Percentiles rank a stretch among this genome's conserved stretches.
Conservation (phyloP, 306 rosid genomes). For the Pyrus bretschneideri region DNA sequence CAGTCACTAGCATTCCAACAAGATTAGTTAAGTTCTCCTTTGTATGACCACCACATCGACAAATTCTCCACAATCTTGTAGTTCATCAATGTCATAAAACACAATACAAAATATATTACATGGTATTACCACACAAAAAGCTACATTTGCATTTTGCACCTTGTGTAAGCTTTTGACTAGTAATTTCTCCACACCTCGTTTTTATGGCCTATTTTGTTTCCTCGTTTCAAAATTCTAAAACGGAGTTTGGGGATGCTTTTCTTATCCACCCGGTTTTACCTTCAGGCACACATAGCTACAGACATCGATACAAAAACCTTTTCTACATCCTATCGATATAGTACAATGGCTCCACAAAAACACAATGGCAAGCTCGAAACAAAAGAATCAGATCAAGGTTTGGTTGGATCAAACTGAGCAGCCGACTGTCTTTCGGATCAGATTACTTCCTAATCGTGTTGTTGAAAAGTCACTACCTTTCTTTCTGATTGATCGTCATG, state of each 20-base stretch:
- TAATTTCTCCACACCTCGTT: too few species aligned
- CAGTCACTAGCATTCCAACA: too few species aligned
- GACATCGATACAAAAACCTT: slow-evolving; percentile 14
- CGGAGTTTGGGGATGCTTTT: background rate
- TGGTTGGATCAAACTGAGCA: background rate
- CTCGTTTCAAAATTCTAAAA: slow-evolving; percentile 1
- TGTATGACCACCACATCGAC: too few species aligned
- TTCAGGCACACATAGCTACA: background rate
- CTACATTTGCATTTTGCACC: too few species aligned
- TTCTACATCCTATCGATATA: slow-evolving; percentile 10
- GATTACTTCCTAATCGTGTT: background rate
- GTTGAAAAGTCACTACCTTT: background rate
- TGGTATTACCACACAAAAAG: too few species aligned
- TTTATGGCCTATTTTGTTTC: background rate
- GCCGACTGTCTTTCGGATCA: background rate
- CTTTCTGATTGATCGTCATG: slow-evolving; percentile 1
- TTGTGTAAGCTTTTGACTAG: too few species aligned
- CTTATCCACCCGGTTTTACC: slow-evolving; percentile 23
- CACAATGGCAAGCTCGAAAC: slow-evolving; percentile 30
- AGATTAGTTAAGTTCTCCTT: too few species aligned
- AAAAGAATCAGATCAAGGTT: background rate
- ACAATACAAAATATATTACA: too few species aligned
- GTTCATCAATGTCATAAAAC: too few species aligned
- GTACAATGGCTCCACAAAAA: slow-evolving; percentile 25
- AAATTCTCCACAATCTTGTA: too few species aligned